Evolutionary conservation across 116 monocot species (phyloP), one percentile per base, ranked within the genome.

Genomic region (Thalassia testudinum): DNA sequence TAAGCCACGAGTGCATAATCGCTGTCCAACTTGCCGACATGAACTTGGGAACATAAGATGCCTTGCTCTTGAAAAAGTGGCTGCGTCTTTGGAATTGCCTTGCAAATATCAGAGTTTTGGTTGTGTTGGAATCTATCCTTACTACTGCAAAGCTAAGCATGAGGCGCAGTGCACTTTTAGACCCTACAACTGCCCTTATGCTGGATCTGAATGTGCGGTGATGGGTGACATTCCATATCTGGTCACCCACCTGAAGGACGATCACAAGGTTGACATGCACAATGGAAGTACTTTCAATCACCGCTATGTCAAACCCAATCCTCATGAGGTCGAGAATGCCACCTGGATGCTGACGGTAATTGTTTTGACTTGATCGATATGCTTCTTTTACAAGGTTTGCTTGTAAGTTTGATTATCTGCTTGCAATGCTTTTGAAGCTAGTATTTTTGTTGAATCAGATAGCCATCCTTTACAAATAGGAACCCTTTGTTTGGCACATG

Each of bases 251-350:
- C 59, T 81, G 11, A 81, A 85, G 61, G 79, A 85, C 37, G 79
- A 85, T 61, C 85, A 85, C 79, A 85, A 85, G 59, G 85, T 85
- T 23, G 85, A 85, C 60, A 85, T 85, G 85, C 85, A 85, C 52
- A 85, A 52, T 56, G 85, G 85, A 37, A 72, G 76, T 64, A 85
- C 76, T 12, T 85, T 85, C 67, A 85, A 85, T 70, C 84, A 85
- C 40, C 57, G 84, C 29, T 85, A 85, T 65, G 84, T 85, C 30
- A 85, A 79, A 29, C 72, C 84, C 50, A 84, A 85, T 58, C 84
- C 84, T n/a, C 76, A 79, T 67, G 84, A 85, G 53, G 84, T 85
- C 28, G 84, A 85, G 56, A 85, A 79, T 65, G 84, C 84, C 24
- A 85, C 84, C 21, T 85, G 84, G 84, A 85, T 79, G 84, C 73